Evolutionary conservation across 2,329 filamentous ascomycete genomes (phyloP), one percentile per base, ranked within the genome.

Genomic region (Verticillium isaacii): DNA sequence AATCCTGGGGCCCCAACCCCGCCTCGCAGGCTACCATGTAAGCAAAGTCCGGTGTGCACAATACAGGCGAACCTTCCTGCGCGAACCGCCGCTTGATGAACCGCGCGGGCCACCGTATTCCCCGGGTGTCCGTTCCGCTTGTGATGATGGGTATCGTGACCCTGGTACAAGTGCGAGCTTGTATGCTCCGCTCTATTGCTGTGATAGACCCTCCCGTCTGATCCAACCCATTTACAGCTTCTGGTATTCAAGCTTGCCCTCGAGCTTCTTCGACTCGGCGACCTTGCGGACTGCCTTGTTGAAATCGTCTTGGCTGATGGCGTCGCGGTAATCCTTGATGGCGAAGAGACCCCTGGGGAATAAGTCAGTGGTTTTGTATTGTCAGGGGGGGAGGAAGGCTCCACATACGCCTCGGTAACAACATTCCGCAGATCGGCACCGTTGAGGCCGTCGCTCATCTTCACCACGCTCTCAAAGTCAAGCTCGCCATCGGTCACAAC

Each of bases 211-310:
- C 34, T 8, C 8, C 11, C 56, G 37, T 32, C 37, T 11, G 12
- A 14, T 34, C 45, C 15, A 8, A 8, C 54, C 23, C 19, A n/a
- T 63, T 77, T 89, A 97, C 79, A 97, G 82, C 81, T 97, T 97
- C 85, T 96, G 90, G 80, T 97, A 98, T 77, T 98, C 94, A 58
- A 98, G 84, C 82, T 98, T 98, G 78, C 95, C 94, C 78, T 99
- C 95, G 70, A 99, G 80, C 80, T 99, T 99, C 91, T 99, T 99
- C 65, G 92, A 85, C 78, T 99, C 95, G 17, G 91, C 93, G 68
- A 99, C 90, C 86, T 99, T 99, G 68, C 95, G 89, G 60, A 99
- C 95, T 4, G 95, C 95, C 80, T 97, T 97, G 83, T 97, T 99
- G 87, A 98, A 97, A 74, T 99, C 95, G 72, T 99, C 95, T 76